These are phyloP conservation scores for Trifolium fragiferum DNA, from an alignment of 306 rosid species.

Conservation along the genomic window DNA sequence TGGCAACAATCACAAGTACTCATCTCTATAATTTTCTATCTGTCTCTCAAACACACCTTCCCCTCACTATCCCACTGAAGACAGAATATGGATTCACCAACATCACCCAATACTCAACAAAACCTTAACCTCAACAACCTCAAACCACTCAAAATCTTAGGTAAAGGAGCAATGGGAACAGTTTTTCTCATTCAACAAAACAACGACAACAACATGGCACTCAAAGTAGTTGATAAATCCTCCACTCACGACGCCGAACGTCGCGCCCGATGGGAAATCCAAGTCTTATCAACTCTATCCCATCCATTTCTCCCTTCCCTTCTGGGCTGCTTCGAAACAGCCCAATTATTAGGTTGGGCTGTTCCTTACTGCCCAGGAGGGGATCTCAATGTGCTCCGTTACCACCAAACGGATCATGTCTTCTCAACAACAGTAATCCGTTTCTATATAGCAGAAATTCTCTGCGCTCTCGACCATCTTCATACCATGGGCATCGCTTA, in stretches of 20 bases:
- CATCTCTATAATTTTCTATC: slow-evolving; percentile 2
- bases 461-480: slow-evolving; percentile 84
- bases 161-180: slow-evolving; percentile 93
- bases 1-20: slow-evolving; percentile 14
- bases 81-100: slow-evolving; percentile 48
- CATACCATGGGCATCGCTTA: slow-evolving; percentile 79
- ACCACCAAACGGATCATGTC: slow-evolving; percentile 75
- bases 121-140: slow-evolving; percentile 56
- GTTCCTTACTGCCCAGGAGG: slow-evolving; percentile 93
- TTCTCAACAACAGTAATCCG: slow-evolving; percentile 80
- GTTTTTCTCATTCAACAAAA: slow-evolving; percentile 71
- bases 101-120: slow-evolving; percentile 50
- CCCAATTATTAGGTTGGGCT: slow-evolving; percentile 72
- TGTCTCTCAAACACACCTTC: not conserved
- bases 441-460: slow-evolving; percentile 80
- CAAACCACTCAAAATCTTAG: slow-evolving; percentile 60
- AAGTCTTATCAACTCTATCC: slow-evolving; percentile 65
- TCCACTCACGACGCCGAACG: slow-evolving; percentile 49
- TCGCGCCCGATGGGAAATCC: slow-evolving; percentile 85
- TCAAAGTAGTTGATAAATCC: slow-evolving; percentile 79
- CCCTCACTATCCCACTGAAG: not conserved
- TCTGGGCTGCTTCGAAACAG: slow-evolving; percentile 59
- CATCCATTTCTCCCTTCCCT: slow-evolving; percentile 73
- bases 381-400: slow-evolving; percentile 85
- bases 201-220: slow-evolving; percentile 48